Evolutionary conservation across 495 filamentous ascomycete species (phyloP).

Genomic region (Parathielavia appendiculata): DNA sequence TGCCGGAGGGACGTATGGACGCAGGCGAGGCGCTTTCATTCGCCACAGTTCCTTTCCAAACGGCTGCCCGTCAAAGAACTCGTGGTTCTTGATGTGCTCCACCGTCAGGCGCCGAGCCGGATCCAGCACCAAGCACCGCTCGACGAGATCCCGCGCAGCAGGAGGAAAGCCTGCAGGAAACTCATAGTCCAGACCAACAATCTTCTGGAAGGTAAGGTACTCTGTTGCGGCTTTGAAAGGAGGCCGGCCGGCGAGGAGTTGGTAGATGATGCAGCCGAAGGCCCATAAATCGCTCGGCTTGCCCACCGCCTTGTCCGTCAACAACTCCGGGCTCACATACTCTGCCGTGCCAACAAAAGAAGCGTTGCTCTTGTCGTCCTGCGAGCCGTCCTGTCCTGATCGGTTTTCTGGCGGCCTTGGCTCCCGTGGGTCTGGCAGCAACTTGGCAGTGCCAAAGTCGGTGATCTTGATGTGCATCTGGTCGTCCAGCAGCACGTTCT

Average conservation of each 20-base stretch:
- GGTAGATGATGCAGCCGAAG: conserved; percentile 99
- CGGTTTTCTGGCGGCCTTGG: conserved; percentile 47
- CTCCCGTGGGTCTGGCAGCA: conserved; percentile 64
- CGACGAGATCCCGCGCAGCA: conserved; percentile 85
- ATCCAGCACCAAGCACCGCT: conserved; percentile 86
- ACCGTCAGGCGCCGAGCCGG: conserved; percentile 82
- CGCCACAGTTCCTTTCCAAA: conserved; percentile 89
- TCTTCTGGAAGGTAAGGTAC: conserved; percentile 97
- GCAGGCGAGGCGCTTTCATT: conserved; percentile 82
- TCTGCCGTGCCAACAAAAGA: conserved; percentile 99
- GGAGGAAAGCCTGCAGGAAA: conserved; percentile 88
- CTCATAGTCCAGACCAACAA: conserved; percentile 87
- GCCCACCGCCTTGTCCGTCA: conserved; percentile 93
- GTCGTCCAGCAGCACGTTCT: conserved; percentile 92
- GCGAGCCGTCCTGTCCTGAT: conserved; percentile 47
- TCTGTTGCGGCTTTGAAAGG: conserved; percentile 98
- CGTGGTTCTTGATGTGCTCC: conserved; percentile 94
- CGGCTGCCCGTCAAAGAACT: conserved; percentile 87
- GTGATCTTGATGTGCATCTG: conserved; percentile 99
- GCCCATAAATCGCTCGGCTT: conserved; percentile 99
- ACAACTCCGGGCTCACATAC: conserved; percentile 93
- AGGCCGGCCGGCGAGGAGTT: conserved; percentile 85
- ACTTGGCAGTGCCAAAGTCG: conserved; percentile 96
- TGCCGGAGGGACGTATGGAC: conserved; percentile 74
- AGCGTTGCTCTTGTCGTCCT: conserved; percentile 67